A percentile compares a stretch with the other conserved stretches of the same genome.
Evolutionary conservation across 257 asterid genomes (phyloP).

Genomic region (Gentiana straminea): DNA sequence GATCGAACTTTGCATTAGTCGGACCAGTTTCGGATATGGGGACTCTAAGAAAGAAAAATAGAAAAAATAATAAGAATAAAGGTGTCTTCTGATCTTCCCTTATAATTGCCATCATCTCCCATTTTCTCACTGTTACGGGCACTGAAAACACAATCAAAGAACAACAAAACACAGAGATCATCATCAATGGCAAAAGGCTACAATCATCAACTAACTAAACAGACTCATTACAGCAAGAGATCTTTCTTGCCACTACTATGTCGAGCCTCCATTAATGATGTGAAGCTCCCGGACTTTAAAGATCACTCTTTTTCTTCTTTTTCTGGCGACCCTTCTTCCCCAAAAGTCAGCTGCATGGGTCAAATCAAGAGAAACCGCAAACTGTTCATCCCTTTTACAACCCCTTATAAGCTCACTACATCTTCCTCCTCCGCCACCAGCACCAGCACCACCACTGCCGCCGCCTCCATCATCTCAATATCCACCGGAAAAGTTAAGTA

Average conservation of each 20-base stretch:
- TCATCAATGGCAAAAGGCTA: constrained; percentile 26
- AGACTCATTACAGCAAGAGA: constrained; percentile 28
- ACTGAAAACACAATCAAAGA: too few relatives aligned
- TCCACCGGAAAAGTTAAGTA: constrained; percentile 15
- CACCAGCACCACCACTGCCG: background rate
- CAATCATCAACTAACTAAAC: constrained; percentile 17
- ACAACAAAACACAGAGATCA: too few relatives aligned
- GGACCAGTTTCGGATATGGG: too few relatives aligned
- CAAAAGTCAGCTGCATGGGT: constrained; percentile 82
- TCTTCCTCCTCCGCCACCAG: constrained; percentile 3
- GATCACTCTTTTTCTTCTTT: constrained; percentile 3
- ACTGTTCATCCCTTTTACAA: constrained; percentile 15
- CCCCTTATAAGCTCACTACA: too few relatives aligned
- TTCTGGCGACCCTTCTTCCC: constrained; percentile 64
- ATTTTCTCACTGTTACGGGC: too few relatives aligned
- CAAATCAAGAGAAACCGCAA: constrained; percentile 69
- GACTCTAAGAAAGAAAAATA: too few relatives aligned
- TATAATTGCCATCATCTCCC: too few relatives aligned
- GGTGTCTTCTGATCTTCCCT: too few relatives aligned
- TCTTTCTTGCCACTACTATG: constrained; percentile 61
- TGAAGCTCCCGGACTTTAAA: constrained; percentile 14
- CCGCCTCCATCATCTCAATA: background rate
- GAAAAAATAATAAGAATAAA: too few relatives aligned
- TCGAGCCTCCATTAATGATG: constrained; percentile 52
- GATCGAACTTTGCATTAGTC: too few relatives aligned